Base-by-base conservation (phyloP, 192 early-diverging fungal genomes). In the Hyaloraphidium curvatum region DNA sequence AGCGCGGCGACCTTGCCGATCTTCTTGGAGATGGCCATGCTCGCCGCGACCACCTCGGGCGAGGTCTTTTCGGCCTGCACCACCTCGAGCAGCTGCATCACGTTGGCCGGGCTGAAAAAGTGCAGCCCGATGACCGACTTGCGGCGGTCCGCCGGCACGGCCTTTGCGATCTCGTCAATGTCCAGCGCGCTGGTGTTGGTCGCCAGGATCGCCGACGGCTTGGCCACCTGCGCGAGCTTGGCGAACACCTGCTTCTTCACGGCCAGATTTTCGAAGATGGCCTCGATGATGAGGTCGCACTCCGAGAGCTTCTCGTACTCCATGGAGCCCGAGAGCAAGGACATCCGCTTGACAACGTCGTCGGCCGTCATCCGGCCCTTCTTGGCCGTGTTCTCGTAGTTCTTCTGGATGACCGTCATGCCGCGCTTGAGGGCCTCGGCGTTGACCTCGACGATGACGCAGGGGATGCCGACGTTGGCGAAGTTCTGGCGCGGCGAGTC, bases 231-330 rank as follows among this genome's bases (percentile, higher is more conserved):
- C 17, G 14, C 43, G 17, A 48, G 43, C 43, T 48, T 48, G 7
- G 7, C 7, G 43, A 48, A 48, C 7, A 48, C 43, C 25, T 48
- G 17, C 19, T 48, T 48, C 43, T 48, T 48, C 43, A 48, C 43
- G 17, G 14, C 43, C 11, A 48, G 14, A 25, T 19, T 48, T 25
- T 48, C 43, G 19, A 22, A 48, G 7, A 48, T 25, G 5, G 43
- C 43, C 43, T 48, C 43, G 43, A 48, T 48, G 23, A 48, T 19
- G 17, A 48, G 5, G 25, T 48, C 43, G 23, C 5, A 5, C 17
- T 48, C 43, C 19, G 7, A 14, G 4, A 48, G 19, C 14, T 48
- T 25, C 14, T 14, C 43, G 25, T 48, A 48, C 4, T 48, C 19
- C 7, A 19, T 11, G 23, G 43, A 22, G 11, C 43, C 43, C 7